Evolutionary conservation across 192 early-diverging fungal genomes (phyloP).

Genomic region (Rhizoclosmatium globosum): DNA sequence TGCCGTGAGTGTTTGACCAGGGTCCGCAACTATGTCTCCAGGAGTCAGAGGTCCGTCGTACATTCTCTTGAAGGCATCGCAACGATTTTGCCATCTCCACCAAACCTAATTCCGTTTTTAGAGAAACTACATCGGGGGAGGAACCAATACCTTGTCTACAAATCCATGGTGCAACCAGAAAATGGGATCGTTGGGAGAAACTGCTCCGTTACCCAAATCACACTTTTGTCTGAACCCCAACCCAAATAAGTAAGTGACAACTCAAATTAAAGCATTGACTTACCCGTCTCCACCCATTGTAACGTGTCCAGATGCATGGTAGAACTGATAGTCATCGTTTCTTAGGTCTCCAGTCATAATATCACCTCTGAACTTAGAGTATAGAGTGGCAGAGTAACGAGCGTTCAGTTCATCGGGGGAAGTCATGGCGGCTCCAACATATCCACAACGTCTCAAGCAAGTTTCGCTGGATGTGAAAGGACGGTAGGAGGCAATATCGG

Average conservation of each 20-base stretch:
- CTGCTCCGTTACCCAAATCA: conserved; percentile 12
- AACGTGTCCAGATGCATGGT: conserved; percentile 21
- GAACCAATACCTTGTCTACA: background rate
- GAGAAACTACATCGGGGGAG: no score
- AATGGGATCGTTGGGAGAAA: conserved; percentile 31
- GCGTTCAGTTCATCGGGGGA: conserved; percentile 18
- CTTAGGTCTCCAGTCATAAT: background rate
- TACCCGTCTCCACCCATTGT: conserved; percentile 13
- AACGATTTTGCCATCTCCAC: conserved; percentile 34
- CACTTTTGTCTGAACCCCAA: background rate
- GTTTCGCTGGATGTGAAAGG: background rate
- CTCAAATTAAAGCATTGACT: no score
- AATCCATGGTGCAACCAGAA: conserved; percentile 10
- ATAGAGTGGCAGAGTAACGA: conserved; percentile 11
- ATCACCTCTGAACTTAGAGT: conserved; percentile 32
- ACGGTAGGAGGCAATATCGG: background rate
- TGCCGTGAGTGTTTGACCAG: background rate
- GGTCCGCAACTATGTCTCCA: background rate
- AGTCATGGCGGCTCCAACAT: conserved; percentile 4
- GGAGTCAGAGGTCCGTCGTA: conserved; percentile 19
- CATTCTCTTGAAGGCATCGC: conserved; percentile 5
- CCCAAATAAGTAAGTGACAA: background rate
- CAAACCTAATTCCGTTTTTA: conserved; percentile 4
- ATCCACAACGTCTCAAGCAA: conserved; percentile 34
- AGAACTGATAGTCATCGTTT: background rate